A percentile compares a stretch with the other conserved stretches of the same genome.
phyloP scores from a whole-genome alignment of 768 basidiomycete species.

The Gymnopilus dilepis region DNA sequence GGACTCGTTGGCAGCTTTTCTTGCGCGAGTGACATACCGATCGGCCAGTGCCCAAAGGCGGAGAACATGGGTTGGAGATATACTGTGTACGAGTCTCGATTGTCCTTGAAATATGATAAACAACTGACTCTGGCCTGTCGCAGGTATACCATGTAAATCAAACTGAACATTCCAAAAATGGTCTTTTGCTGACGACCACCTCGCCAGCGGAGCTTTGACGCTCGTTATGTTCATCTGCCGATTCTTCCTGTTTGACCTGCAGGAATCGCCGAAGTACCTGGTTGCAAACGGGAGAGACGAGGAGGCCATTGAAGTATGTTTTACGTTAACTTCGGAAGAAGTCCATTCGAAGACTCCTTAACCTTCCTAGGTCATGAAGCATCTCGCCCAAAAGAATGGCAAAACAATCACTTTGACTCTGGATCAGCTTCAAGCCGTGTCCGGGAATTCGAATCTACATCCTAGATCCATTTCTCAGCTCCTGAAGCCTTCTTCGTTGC shows the following conservation, averaged over 20 bases:
- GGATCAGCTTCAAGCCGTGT: background rate
- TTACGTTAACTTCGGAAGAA: too few species aligned
- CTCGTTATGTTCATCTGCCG: conserved; percentile 2
- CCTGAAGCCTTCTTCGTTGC: background rate
- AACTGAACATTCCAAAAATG: background rate
- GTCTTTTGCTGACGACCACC: background rate
- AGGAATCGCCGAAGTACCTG: conserved; percentile 6
- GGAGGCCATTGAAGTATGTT: background rate
- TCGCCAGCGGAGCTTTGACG: background rate
- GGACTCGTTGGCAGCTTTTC: conserved; percentile 5
- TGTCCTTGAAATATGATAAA: too few species aligned
- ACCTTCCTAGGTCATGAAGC: conserved; percentile 1
- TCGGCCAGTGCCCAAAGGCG: conserved; percentile 1
- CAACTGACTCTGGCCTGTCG: background rate
- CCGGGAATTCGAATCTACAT: background rate
- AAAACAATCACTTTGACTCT: background rate
- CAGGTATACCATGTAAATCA: conserved; percentile 1
- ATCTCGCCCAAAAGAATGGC: conserved; percentile 3
- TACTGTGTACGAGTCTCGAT: background rate
- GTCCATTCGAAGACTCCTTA: too few species aligned
- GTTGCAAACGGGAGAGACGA: conserved; percentile 1
- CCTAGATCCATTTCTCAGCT: background rate
- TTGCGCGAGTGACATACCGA: background rate
- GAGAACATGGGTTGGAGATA: conserved; percentile 9
- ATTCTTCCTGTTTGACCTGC: conserved; percentile 1